A percentile compares a stretch with the other conserved stretches of the same genome.
phyloP scores from a whole-genome alignment of 2,329 filamentous ascomycete species.

The Fusarium newnesense region DNA sequence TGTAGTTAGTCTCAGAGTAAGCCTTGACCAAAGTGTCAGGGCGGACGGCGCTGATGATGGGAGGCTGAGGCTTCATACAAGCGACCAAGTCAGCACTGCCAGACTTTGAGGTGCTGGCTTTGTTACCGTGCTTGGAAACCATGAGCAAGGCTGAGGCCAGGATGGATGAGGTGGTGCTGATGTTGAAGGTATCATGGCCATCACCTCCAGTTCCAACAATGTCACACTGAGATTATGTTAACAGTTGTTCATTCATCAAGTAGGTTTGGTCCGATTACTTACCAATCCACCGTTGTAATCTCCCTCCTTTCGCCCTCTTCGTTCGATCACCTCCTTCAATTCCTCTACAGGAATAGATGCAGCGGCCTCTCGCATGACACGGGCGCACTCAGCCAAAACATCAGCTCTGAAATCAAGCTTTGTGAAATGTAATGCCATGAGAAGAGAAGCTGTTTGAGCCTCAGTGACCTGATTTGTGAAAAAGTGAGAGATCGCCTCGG shows the following conservation, averaged over 20 bases:
- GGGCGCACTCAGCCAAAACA: constrained; percentile 86
- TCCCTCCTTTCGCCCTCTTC: constrained; percentile 73
- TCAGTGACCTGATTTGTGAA: constrained; percentile 92
- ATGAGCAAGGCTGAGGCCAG: constrained; percentile 86
- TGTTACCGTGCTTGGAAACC: constrained; percentile 95
- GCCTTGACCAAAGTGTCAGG: constrained; percentile 76
- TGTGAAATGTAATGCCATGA: constrained; percentile 93
- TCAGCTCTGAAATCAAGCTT: constrained; percentile 84
- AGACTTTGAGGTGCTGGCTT: constrained; percentile 93
- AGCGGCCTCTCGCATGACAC: constrained; percentile 84
- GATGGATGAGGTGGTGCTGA: constrained; percentile 94
- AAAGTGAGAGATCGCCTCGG: constrained; percentile 87
- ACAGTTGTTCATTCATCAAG: neutral
- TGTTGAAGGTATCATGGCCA: constrained; percentile 97
- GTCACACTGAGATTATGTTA: constrained; percentile 68
- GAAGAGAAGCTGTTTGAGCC: constrained; percentile 84
- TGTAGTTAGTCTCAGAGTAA: constrained; percentile 87
- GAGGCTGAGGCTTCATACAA: constrained; percentile 76
- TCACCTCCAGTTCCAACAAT: constrained; percentile 98
- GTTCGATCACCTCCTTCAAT: constrained; percentile 70
- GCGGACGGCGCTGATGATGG: constrained; percentile 78
- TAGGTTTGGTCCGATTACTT: constrained; percentile 47
- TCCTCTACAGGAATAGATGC: constrained; percentile 73
- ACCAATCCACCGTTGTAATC: constrained; percentile 85
- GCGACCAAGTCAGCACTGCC: constrained; percentile 93